Conservation (phyloP, 257 asterid genomes). For the Solanum peruvianum region DNA sequence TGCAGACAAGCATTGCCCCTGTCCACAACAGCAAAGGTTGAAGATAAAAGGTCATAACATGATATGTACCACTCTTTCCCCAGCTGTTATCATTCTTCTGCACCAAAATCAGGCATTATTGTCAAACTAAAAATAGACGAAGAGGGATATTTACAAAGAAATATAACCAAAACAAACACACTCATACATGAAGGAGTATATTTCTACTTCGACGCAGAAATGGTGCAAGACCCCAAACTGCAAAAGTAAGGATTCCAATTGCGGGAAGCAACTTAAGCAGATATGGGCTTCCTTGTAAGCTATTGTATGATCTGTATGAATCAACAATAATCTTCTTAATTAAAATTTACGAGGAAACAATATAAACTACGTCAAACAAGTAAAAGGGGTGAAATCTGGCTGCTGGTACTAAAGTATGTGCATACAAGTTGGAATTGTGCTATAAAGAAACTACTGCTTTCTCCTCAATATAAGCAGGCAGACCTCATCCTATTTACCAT, state of each 20-base stretch:
- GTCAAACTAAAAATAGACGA: not conserved
- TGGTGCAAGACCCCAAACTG: conserved; percentile 86
- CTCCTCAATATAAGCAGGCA: not conserved
- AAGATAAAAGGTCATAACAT: conserved; percentile 58
- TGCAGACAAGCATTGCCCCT: conserved; percentile 79
- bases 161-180: not conserved
- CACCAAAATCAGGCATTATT: conserved; percentile 5
- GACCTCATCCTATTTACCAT: not conserved
- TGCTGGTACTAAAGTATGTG: not conserved
- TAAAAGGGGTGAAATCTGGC: not conserved
- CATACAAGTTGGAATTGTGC: not conserved
- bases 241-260: conserved; percentile 57
- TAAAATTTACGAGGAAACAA: not conserved
- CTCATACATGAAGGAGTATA: conserved; percentile 47
- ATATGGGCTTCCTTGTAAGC: conserved; percentile 44
- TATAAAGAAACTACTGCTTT: not conserved
- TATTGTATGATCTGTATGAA: conserved; percentile 54
- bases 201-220: conserved; percentile 57
- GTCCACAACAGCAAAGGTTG: conserved; percentile 82
- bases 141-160: conserved; percentile 5
- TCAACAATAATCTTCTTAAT: not conserved
- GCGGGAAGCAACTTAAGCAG: conserved; percentile 63
- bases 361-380: not conserved
- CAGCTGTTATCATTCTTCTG: conserved; percentile 75
- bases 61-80: conserved; percentile 72